Evolutionary conservation across 1,139 yeast species (phyloP), one percentile per base, ranked within the genome.

Genomic region (Eremothecium sinecaudum): DNA sequence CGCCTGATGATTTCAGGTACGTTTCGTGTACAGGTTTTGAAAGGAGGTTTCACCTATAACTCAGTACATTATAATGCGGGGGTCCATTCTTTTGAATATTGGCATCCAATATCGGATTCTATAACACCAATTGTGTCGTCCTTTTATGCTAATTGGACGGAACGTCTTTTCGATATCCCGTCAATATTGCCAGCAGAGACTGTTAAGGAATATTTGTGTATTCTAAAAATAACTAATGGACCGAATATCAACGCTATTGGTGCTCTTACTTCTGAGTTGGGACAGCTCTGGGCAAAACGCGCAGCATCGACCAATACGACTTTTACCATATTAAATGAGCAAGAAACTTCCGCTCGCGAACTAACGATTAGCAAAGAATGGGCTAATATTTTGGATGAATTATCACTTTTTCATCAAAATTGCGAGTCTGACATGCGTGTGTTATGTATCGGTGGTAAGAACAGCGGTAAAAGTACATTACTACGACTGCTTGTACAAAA

Each of bases 391-490:
- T 38, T 46, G 32, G 49, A 45, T 28, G 36, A 35, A 28, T 18
- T 49, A 28, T 24, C 30, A 31, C 16, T 49, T 34, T 35, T 39
- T 31, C 41, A 48, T 34, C 29, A 44, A 25, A 34, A 40, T 32
- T 36, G 45, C 34, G 10, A 41, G 5, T 39, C 42, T 28, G 57
- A 51, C 32, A 46, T 58, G 36, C 59, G 61, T 38, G 53, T 73
- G 1, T 42, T 75, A 33, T 54, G 74, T 1, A 54, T 75, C 21
- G 86, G 86, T 1, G 69, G 78, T 10, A 86, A 84, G 51, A 80
- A 81, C 42, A 71, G 86, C 1, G 97, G 97, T 1, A 87, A 87
- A 51, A 79, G 95, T 0, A 79, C 94, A 0, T 65, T 83, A 30
- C 59, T 78, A 11, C 69, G 75, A 43, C 48, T 71, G 8, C 52